phyloP scores from a whole-genome alignment of 495 filamentous ascomycete species.

The Penicillium arizonense region DNA sequence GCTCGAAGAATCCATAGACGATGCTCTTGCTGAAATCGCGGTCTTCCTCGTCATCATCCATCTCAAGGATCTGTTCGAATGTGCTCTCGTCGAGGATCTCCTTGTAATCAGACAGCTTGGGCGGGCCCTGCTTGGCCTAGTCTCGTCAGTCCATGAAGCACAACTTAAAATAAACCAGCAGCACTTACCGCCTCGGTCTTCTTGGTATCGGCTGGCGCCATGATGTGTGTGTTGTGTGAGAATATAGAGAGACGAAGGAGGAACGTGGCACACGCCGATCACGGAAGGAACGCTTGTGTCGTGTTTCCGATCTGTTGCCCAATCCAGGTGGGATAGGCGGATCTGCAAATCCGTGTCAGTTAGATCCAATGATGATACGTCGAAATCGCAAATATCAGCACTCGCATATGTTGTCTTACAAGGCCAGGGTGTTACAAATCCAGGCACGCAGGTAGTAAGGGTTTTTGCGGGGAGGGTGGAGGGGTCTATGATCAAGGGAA shows the following conservation, averaged over 20 bases:
- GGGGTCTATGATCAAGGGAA: not conserved
- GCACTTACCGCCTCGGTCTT: slow-evolving; percentile 28
- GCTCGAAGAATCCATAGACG: slow-evolving; percentile 89
- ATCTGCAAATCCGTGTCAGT: slow-evolving; percentile 12
- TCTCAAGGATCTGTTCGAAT: slow-evolving; percentile 94
- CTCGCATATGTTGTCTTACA: slow-evolving; percentile 9
- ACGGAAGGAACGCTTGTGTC: slow-evolving; percentile 2
- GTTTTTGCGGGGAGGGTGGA: not conserved
- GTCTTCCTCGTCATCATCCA: slow-evolving; percentile 85
- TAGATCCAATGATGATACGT: slow-evolving; percentile 6
- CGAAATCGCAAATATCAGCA: not conserved
- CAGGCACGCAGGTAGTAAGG: not conserved
- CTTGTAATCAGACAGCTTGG: slow-evolving; percentile 51
- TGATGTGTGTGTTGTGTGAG: slow-evolving; percentile 2
- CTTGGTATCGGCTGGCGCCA: slow-evolving; percentile 33
- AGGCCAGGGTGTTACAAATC: slow-evolving; percentile 9
- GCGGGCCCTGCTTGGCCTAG: slow-evolving; percentile 47
- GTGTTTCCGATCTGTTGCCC: slow-evolving; percentile 9
- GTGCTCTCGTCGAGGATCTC: slow-evolving; percentile 75
- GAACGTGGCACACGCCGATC: slow-evolving; percentile 8
- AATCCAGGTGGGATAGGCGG: slow-evolving; percentile 9
- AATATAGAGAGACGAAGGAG: slow-evolving; percentile 2
- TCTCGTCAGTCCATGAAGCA: not conserved
- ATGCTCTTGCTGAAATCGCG: slow-evolving; percentile 79
- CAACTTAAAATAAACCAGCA: not conserved